Conservation (phyloP, 73 alveolate species). For the Paramecium primaurelia region DNA sequence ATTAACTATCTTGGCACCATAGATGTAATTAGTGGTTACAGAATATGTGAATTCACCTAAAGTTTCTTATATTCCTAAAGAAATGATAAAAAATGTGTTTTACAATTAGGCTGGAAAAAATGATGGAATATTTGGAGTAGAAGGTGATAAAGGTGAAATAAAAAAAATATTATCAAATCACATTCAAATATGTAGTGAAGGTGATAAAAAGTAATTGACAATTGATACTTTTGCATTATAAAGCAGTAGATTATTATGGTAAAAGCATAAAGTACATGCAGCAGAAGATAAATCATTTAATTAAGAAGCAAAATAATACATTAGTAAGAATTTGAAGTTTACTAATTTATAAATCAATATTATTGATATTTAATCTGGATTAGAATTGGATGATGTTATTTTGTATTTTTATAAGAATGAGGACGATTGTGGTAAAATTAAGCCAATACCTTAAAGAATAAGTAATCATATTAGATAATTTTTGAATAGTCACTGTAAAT, state of each 20-base stretch:
- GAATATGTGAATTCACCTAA: background rate
- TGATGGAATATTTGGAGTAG: constrained; percentile 15
- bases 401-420: background rate
- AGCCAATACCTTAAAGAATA: background rate
- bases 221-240: background rate
- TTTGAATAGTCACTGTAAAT: background rate
- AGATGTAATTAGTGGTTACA: background rate
- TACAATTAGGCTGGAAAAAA: background rate
- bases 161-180: background rate
- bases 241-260: background rate
- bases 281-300: background rate
- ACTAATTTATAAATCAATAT: background rate
- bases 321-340: background rate
- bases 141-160: background rate
- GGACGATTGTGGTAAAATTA: background rate
- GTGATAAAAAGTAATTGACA: background rate
- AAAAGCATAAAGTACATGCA: background rate
- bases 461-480: background rate
- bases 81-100: background rate
- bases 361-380: background rate
- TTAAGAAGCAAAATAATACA: background rate
- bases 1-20: background rate
- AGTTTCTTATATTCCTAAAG: background rate
- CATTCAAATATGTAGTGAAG: background rate
- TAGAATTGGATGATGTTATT: background rate